Evolutionary conservation across 2,329 filamentous ascomycete genomes (phyloP).

Genomic region (Septoria linicola): DNA sequence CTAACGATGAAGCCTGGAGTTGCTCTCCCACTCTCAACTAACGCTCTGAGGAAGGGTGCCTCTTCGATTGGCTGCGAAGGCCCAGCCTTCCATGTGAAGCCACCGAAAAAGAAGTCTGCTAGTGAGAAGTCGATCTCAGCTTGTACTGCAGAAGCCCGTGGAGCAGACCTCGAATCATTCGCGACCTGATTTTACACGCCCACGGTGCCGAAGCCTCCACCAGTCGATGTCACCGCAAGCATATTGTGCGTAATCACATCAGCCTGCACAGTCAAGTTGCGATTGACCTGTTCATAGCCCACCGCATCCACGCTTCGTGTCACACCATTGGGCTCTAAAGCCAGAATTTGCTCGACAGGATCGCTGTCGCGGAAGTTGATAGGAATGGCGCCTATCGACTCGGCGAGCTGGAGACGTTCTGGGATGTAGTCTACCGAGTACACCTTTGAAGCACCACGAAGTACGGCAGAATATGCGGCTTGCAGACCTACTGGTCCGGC

Average conservation of each 20-base stretch:
- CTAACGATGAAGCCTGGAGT: conserved; percentile 12
- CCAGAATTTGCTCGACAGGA: conserved; percentile 60
- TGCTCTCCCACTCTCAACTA: conserved; percentile 11
- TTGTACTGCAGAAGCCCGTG: too few species aligned
- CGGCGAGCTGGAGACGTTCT: conserved; percentile 58
- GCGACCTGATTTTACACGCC: too few species aligned
- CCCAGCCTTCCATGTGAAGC: too few species aligned
- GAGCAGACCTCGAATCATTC: too few species aligned
- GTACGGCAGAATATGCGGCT: conserved; percentile 61
- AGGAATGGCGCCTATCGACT: conserved; percentile 60
- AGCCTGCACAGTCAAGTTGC: too few species aligned
- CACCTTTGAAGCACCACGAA: conserved; percentile 60
- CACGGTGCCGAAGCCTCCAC: conserved; percentile 11
- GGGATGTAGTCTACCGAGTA: conserved; percentile 63
- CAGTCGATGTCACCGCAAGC: conserved; percentile 10
- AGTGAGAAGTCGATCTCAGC: too few species aligned
- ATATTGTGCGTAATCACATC: conserved; percentile 16
- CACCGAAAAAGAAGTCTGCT: too few species aligned
- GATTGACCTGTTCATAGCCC: conserved; percentile 53
- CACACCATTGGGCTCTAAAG: conserved; percentile 58
- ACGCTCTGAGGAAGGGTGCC: too few species aligned
- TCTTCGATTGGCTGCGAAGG: too few species aligned
- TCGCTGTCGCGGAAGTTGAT: conserved; percentile 61
- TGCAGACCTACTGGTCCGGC: conserved; percentile 62
- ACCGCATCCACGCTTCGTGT: conserved; percentile 64